phyloP scores from a whole-genome alignment of 139 green algal species.

The Coelastrella sp. region DNA sequence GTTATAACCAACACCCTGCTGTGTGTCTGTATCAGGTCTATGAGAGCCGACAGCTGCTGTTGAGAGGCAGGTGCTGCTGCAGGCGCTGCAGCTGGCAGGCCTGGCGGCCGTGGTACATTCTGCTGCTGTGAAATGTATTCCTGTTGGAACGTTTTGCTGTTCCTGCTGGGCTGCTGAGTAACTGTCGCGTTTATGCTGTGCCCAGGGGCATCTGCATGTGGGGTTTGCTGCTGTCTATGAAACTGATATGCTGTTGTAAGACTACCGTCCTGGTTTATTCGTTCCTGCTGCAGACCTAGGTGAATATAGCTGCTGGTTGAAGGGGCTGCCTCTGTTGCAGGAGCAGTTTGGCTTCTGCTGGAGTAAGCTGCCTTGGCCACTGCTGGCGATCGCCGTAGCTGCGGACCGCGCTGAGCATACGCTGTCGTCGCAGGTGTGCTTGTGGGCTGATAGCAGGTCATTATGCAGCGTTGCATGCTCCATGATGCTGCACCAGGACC shows the following conservation, averaged over 20 bases:
- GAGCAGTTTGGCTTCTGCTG: not conserved
- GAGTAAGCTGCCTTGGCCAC: not conserved
- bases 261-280: constrained; percentile 40
- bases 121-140: constrained; percentile 50
- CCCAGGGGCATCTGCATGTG: constrained; percentile 54
- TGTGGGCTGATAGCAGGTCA: not conserved
- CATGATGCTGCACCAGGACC: not conserved
- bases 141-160: constrained; percentile 57
- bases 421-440: too few relatives aligned
- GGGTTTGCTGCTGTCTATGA: constrained; percentile 37
- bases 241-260: not conserved
- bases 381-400: not conserved
- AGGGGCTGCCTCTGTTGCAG: not conserved
- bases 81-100: constrained; percentile 47
- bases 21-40: constrained; percentile 54
- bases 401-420: not conserved
- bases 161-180: constrained; percentile 24
- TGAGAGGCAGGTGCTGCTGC: constrained; percentile 49
- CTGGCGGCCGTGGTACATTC: constrained; percentile 7
- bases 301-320: constrained; percentile 13
- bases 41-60: constrained; percentile 63
- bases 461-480: not conserved
- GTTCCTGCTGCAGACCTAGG: constrained; percentile 26
- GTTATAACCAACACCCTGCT: constrained; percentile 51
- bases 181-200: constrained; percentile 38